phyloP scores from a whole-genome alignment of 805 yeast species.

The Yamadazyma phyllophila region DNA sequence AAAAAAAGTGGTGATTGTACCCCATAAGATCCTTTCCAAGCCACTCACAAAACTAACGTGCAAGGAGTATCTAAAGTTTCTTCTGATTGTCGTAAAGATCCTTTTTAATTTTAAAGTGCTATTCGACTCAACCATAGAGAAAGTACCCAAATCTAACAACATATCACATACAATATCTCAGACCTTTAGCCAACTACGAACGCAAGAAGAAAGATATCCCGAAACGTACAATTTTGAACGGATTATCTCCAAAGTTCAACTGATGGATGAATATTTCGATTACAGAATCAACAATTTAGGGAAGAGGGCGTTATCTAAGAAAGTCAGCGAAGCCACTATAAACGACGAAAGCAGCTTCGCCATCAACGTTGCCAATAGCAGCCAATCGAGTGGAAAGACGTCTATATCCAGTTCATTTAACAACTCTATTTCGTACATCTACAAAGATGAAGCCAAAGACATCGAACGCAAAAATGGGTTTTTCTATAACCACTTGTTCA shows the following conservation, averaged over 20 bases:
- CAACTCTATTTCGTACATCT: slow-evolving; percentile 3
- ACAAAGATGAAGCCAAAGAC: background rate
- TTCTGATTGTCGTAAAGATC: slow-evolving; percentile 36
- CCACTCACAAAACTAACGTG: slow-evolving; percentile 38
- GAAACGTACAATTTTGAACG: slow-evolving; percentile 17
- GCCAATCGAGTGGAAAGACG: background rate
- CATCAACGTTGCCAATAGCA: background rate
- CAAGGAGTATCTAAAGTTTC: slow-evolving; percentile 36
- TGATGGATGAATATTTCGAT: slow-evolving; percentile 17
- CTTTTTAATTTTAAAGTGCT: slow-evolving; percentile 33
- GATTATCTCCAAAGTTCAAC: slow-evolving; percentile 17
- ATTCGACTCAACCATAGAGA: slow-evolving; percentile 15
- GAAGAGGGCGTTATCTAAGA: background rate
- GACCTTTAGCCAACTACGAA: slow-evolving; percentile 13
- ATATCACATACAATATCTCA: slow-evolving; percentile 6
- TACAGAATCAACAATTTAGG: slow-evolving; percentile 5
- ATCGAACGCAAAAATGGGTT: background rate
- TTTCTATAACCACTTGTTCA: slow-evolving; percentile 7
- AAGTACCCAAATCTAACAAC: slow-evolving; percentile 9
- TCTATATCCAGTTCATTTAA: slow-evolving; percentile 3
- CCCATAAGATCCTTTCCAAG: slow-evolving; percentile 41
- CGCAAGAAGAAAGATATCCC: slow-evolving; percentile 5
- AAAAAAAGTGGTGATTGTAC: slow-evolving; percentile 34
- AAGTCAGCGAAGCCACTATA: background rate
- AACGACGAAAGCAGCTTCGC: background rate